Base-by-base conservation (phyloP, 495 filamentous ascomycete genomes). In the Aspergillus taichungensis region DNA sequence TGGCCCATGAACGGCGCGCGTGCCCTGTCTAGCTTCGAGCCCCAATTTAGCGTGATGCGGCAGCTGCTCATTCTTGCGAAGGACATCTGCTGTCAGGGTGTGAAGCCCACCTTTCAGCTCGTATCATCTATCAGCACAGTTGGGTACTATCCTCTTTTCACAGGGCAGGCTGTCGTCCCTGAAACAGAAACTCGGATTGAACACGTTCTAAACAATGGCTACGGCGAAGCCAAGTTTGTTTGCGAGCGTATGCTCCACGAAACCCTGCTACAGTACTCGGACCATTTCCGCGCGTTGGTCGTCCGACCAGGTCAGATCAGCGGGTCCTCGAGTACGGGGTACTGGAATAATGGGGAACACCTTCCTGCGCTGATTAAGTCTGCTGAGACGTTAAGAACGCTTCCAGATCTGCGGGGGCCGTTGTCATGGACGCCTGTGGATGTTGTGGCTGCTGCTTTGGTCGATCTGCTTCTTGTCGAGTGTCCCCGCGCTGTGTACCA, bases 91-190 rank as follows among this genome's bases (percentile, higher is more conserved):
- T 24, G 2, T 6, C 52, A 13, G 27, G 42, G 1, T 55, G 49
- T 32, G 65, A 65, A 35, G 31, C 75, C 8, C 50, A 44, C 18
- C 0, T 77, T 77, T 46, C 73, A 77, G 47, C 61, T 82, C 18
- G 57, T 81, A 3, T 82, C 77, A 0, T 80, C 77, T 0, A 74
- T 80, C 37, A 64, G 60, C 2, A 57, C 61, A 0, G 72, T 80
- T 2, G 74, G 75, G 2, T 24, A 34, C 24, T 68, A 74, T 36
- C 63, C 66, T 0, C 42, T 68, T 1, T 30, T 43, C 34, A 59
- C 24, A 6, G 62, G 63, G 0, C 41, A 53, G 6, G 40, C 34
- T 1, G 8, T 44, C 3, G 65, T 76, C 0, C 68, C 64, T 0
- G 61, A 64, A 13, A 45, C 47, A 11, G n/a, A 27, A 1, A 50